phyloP scores from a whole-genome alignment of 345 rosid genomes.

The Eucalyptus polybractea region DNA sequence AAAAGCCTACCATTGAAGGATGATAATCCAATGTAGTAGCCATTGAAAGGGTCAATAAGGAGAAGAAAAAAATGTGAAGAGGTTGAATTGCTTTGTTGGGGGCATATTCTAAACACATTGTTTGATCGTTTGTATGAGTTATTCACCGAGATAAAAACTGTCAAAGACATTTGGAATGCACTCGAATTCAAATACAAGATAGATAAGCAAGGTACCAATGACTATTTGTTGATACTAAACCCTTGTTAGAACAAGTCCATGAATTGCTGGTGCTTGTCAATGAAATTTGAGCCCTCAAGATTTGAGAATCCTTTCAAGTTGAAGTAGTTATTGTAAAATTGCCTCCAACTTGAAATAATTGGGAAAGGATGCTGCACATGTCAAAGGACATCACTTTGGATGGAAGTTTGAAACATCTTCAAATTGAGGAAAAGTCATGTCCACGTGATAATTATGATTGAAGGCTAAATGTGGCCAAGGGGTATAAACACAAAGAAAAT shows the following conservation, averaged over 20 bases:
- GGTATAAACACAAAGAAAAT: no score
- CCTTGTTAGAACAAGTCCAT: neutral
- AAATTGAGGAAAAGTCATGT: neutral
- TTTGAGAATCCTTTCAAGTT: neutral
- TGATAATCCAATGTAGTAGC: neutral
- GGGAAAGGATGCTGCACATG: neutral
- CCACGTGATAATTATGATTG: no score
- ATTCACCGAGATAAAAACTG: neutral
- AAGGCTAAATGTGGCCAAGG: no score
- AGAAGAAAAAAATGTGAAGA: neutral
- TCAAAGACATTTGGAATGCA: neutral
- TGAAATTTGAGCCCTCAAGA: neutral
- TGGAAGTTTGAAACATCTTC: neutral
- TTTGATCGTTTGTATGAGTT: rapidly evolving
- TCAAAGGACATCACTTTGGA: neutral
- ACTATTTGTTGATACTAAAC: no score
- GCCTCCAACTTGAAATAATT: neutral
- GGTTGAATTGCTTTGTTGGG: neutral
- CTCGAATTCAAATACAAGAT: neutral
- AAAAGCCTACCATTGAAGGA: neutral
- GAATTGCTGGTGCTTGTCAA: neutral
- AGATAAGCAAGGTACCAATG: neutral
- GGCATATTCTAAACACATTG: neutral
- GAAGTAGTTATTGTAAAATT: neutral
- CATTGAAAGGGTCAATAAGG: neutral